Percentiles rank a stretch among this genome's conserved stretches.
Evolutionary conservation across 139 green algal species (phyloP).

Genomic region (Asterochloris sp.): DNA sequence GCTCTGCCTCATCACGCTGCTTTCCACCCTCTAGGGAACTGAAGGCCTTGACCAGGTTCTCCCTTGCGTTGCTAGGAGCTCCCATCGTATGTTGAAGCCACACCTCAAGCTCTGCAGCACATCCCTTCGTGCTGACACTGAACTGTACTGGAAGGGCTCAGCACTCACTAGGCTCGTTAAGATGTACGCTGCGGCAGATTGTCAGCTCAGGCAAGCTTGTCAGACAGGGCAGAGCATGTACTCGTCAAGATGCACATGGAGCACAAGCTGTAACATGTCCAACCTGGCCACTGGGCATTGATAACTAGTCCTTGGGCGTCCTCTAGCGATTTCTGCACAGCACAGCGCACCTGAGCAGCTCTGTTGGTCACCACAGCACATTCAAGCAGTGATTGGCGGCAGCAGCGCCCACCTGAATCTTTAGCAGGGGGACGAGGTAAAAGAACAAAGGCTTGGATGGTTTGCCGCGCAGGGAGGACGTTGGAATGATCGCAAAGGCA

Average conservation of each 20-base stretch:
- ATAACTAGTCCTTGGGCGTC: too few relatives aligned
- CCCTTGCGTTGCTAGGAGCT: background rate
- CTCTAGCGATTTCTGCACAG: too few relatives aligned
- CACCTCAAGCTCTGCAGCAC: background rate
- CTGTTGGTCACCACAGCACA: constrained; percentile 5
- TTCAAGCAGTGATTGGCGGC: background rate
- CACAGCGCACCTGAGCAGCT: background rate
- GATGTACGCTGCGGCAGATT: too few relatives aligned
- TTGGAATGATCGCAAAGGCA: constrained; percentile 69
- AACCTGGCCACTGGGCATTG: too few relatives aligned
- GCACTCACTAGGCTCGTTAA: too few relatives aligned
- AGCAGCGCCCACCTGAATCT: constrained; percentile 25
- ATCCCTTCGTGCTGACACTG: background rate
- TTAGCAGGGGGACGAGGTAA: constrained; percentile 67
- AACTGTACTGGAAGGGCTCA: background rate
- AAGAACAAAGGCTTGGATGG: constrained; percentile 70
- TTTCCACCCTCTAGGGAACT: background rate
- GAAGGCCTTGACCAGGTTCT: background rate
- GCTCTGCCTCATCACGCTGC: constrained; percentile 23
- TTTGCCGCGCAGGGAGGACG: constrained; percentile 44
- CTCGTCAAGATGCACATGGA: too few relatives aligned
- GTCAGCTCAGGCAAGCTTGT: too few relatives aligned
- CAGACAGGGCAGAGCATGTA: background rate
- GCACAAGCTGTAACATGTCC: background rate
- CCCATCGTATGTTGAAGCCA: background rate